phyloP scores from a whole-genome alignment of 2,329 filamentous ascomycete species.

The Canariomyces notabilis region DNA sequence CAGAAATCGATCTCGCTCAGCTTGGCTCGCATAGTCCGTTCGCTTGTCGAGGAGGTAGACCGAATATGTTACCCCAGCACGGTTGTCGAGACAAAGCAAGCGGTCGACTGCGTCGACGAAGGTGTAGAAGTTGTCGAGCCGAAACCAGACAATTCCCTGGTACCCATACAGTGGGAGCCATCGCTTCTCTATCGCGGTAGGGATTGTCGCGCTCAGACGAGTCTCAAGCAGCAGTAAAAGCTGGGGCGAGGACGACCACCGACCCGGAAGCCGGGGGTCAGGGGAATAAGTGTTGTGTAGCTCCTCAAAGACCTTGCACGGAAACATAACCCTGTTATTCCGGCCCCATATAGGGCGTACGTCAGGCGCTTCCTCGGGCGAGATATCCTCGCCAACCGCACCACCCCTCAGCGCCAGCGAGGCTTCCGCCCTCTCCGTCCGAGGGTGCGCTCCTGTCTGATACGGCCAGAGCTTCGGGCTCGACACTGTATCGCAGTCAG shows the following conservation, averaged over 20 bases:
- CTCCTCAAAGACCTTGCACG: not conserved
- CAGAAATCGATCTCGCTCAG: conserved; percentile 4
- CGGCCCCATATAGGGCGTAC: too few species aligned
- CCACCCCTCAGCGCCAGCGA: conserved; percentile 17
- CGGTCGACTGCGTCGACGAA: conserved; percentile 26
- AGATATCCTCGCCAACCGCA: conserved; percentile 4
- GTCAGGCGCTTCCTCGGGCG: too few species aligned
- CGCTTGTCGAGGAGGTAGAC: conserved; percentile 19
- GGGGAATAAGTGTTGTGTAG: too few species aligned
- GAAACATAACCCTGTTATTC: too few species aligned
- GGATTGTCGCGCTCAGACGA: conserved; percentile 1
- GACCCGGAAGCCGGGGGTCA: not conserved
- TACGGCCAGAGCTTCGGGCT: conserved; percentile 19
- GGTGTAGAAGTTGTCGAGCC: conserved; percentile 13
- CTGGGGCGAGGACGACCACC: not conserved
- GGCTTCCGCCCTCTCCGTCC: not conserved
- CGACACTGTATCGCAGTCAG: conserved; percentile 10
- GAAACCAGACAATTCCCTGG: conserved; percentile 24
- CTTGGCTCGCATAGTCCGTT: conserved; percentile 5
- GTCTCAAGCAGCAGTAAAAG: not conserved
- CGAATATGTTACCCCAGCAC: conserved; percentile 19
- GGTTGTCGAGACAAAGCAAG: conserved; percentile 21
- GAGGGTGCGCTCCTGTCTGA: conserved; percentile 4
- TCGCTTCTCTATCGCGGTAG: not conserved
- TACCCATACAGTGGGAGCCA: conserved; percentile 23